These are phyloP conservation scores for Leccinum subgranulosum DNA, from an alignment of 768 basidiomycete genomes.

Conservation along the genomic window DNA sequence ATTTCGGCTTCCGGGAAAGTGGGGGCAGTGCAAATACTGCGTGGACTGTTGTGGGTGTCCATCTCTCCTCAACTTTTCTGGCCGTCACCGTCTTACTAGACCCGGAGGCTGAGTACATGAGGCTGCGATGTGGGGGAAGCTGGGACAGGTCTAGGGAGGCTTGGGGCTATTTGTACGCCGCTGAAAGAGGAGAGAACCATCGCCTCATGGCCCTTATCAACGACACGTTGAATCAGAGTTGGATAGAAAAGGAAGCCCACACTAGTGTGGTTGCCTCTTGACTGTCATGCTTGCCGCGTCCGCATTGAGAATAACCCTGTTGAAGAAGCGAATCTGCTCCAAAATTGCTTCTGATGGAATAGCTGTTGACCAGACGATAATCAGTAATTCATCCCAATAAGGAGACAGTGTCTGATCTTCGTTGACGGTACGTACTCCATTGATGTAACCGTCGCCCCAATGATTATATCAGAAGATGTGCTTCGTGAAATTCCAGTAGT, in stretches of 20 bases:
- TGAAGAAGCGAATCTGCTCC: too few species aligned
- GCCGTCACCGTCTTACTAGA: neutral
- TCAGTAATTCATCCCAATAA: too few species aligned
- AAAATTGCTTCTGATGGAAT: too few species aligned
- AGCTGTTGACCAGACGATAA: too few species aligned
- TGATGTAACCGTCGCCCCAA: too few species aligned
- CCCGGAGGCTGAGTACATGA: neutral
- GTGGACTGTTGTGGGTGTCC: slow-evolving; percentile 13
- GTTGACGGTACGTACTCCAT: too few species aligned
- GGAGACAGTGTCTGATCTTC: too few species aligned
- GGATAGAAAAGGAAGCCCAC: neutral
- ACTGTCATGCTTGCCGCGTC: too few species aligned
- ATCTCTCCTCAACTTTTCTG: slow-evolving; percentile 10
- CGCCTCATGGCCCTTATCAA: slow-evolving; percentile 3
- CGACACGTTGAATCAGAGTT: neutral
- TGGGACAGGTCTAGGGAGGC: neutral
- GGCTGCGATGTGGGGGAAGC: neutral
- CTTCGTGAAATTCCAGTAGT: too few species aligned
- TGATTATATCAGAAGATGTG: too few species aligned
- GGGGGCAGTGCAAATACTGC: neutral
- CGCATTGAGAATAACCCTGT: too few species aligned
- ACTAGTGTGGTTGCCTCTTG: neutral
- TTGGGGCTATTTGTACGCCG: neutral
- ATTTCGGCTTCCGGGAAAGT: neutral
- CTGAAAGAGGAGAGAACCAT: neutral